These are phyloP conservation scores for Polyplosphaeria fusca DNA, from an alignment of 495 filamentous ascomycete species.

Conservation along the genomic window DNA sequence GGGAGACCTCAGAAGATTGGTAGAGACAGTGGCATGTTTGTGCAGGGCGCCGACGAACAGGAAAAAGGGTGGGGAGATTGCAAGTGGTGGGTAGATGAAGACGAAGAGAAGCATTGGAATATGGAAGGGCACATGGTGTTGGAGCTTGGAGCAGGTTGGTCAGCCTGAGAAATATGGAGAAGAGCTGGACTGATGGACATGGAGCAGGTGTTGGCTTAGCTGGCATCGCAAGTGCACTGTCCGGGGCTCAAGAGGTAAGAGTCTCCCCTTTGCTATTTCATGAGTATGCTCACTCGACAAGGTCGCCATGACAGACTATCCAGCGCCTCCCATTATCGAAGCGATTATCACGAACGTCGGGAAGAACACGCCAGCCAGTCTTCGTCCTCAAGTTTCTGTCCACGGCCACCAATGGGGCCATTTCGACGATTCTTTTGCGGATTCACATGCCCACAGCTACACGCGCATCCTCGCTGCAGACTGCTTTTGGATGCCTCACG, in stretches of 20 bases:
- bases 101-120: conserved; percentile 45
- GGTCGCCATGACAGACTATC: conserved; percentile 71
- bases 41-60: conserved; percentile 4
- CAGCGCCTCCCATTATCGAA: conserved; percentile 56
- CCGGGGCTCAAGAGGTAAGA: conserved; percentile 57
- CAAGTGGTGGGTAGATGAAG: conserved; percentile 29
- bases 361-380: conserved; percentile 46
- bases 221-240: conserved; percentile 63
- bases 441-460: conserved; percentile 50
- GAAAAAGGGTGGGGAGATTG: conserved; percentile 46
- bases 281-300: conserved; percentile 1
- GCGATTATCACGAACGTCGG: conserved; percentile 62
- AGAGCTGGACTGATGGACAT: conserved; percentile 7
- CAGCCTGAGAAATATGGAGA: conserved; percentile 1
- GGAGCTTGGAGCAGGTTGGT: conserved; percentile 62
- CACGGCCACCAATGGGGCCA: conserved; percentile 74
- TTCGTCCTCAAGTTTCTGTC: conserved; percentile 44
- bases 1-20: conserved; percentile 23
- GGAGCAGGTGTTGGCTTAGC: conserved; percentile 67
- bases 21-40: conserved; percentile 8
- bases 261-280: background rate
- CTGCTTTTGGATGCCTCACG: conserved; percentile 79
- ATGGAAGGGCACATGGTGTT: conserved; percentile 53
- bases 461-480: conserved; percentile 75
- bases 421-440: conserved; percentile 54